Base-by-base conservation (phyloP, 169 alveolate species). In the Cryptosporidium canis region DNA sequence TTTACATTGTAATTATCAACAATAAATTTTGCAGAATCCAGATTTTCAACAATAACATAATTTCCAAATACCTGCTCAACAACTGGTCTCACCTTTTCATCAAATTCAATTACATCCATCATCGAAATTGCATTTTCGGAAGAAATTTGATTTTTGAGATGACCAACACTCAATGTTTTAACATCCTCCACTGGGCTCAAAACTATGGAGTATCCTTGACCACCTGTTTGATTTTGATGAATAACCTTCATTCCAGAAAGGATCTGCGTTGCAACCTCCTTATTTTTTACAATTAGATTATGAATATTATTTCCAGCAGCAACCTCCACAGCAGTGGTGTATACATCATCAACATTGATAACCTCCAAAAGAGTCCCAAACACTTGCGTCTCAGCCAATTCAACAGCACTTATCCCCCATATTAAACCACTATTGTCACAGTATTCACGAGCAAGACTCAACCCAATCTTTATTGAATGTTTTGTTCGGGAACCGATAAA, bases 51-150 rank as follows among this genome's bases (percentile, higher is more conserved):
- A 41, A 77, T 58, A 31, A 27, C 51, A 24, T 58, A 77, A 21
- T 77, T 77, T 12, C 87, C 87, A 77, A 77, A 77, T 39, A 77
- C n/a, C 72, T 77, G 87, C 29, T 77, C 87, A 3, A 77, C 61
- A 6, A 55, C 51, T 5, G 63, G 44, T 43, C 47, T 56, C 61
- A 77, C 29, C 9, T 47, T 18, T 37, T 77, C 72, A 44, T 77
- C 87, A 18, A 77, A 77, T 2, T 55, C 31, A n/a, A 77, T 21
- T 3, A 77, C 29, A 27, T 77, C 47, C 7, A 77, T 77, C 87
- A 77, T 77, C 41, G 63, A 33, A 27, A 77, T 77, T 58, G 87
- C 87, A 37, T 51, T 63, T 41, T 43, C 61, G 21, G 37, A 35
- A 18, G 45, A 39, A 7, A 77, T 37, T 5, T 77, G 35, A 7